These are phyloP conservation scores for Trichoderma sp. DNA, from an alignment of 2,329 filamentous ascomycete genomes.

Conservation along the genomic window DNA sequence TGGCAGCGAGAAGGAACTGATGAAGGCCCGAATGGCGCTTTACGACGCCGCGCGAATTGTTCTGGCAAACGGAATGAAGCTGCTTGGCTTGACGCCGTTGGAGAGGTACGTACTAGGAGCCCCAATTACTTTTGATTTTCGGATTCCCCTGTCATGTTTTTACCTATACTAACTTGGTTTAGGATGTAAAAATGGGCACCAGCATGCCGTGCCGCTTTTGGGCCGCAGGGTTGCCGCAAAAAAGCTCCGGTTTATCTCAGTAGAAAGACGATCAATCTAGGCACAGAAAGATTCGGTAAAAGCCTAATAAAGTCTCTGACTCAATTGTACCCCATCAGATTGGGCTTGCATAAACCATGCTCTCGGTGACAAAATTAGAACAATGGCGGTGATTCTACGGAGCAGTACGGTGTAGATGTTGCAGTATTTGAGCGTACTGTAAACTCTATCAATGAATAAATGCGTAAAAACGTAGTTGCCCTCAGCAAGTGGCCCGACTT, in stretches of 20 bases:
- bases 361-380: background rate
- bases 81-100: conserved; percentile 75
- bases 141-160: background rate
- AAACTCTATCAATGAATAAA: background rate
- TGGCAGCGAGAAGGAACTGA: conserved; percentile 70
- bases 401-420: background rate
- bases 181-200: conserved; percentile 10
- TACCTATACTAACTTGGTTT: background rate
- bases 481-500: background rate
- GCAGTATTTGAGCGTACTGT: background rate
- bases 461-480: background rate
- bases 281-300: background rate
- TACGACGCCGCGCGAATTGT: conserved; percentile 75
- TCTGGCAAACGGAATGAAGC: conserved; percentile 76
- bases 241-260: background rate
- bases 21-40: conserved; percentile 66
- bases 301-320: background rate
- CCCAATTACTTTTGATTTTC: background rate
- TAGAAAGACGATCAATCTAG: background rate
- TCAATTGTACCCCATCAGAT: background rate
- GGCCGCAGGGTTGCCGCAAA: conserved; percentile 4
- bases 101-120: conserved; percentile 43
- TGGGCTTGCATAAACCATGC: background rate
- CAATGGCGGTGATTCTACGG: background rate
- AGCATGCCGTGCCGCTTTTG: background rate